A percentile compares a stretch with the other conserved stretches of the same genome.
These are phyloP conservation scores for Babesia gibsoni DNA, from an alignment of 169 alveolate genomes.

Conservation along the genomic window DNA sequence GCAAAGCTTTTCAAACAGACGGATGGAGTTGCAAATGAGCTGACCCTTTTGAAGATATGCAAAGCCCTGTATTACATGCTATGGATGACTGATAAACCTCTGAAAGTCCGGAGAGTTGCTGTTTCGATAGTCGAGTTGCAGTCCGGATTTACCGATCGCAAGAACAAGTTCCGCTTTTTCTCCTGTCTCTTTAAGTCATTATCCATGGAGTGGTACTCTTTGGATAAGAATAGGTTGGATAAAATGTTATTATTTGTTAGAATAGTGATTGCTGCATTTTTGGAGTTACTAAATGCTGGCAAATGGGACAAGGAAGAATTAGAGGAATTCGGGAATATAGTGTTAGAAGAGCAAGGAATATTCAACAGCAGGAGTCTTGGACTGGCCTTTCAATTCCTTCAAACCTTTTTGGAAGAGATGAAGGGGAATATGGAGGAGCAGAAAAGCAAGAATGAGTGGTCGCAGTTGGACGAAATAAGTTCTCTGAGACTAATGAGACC, in stretches of 20 bases:
- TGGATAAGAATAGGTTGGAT: constrained; percentile 58
- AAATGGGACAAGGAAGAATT: constrained; percentile 31
- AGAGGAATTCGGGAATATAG: constrained; percentile 3
- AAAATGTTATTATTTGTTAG: constrained; percentile 55
- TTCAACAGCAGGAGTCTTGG: constrained; percentile 42
- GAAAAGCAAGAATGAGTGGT: not conserved
- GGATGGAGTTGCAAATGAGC: constrained; percentile 3
- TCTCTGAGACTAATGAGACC: constrained; percentile 21
- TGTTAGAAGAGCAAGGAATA: constrained; percentile 25
- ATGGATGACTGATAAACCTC: constrained; percentile 65
- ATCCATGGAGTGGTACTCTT: constrained; percentile 45
- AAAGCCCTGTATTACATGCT: constrained; percentile 53
- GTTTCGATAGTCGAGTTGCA: constrained; percentile 46
- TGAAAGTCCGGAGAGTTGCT: constrained; percentile 33
- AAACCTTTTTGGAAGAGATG: constrained; percentile 41
- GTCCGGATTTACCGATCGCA: constrained; percentile 1
- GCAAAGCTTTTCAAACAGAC: constrained; percentile 24
- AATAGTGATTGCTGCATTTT: constrained; percentile 36
- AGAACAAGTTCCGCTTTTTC: constrained; percentile 10
- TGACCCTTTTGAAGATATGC: constrained; percentile 25
- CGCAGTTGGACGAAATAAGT: not conserved
- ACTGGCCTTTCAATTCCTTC: constrained; percentile 38
- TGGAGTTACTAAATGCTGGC: constrained; percentile 26
- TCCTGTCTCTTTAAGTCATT: constrained; percentile 17
- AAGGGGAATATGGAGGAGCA: not conserved